Evolutionary conservation across 2,329 filamentous ascomycete species (phyloP).

Genomic region (Corniculantispora saksenae): DNA sequence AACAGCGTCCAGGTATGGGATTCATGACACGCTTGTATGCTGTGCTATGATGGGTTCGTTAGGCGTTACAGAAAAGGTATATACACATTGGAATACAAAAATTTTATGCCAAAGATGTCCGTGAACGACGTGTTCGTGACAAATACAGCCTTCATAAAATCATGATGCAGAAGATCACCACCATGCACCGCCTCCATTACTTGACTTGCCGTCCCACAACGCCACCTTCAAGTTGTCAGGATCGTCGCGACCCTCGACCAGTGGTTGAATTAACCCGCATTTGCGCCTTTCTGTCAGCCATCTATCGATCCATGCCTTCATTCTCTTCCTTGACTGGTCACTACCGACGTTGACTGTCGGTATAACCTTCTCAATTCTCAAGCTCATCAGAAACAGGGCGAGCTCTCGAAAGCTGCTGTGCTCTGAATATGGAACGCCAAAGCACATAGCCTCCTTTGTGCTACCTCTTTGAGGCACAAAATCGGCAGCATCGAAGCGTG

Average conservation of each 20-base stretch:
- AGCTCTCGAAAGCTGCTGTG: constrained; percentile 94
- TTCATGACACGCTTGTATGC: constrained; percentile 11
- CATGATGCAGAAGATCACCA: constrained; percentile 31
- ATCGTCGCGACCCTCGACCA: constrained; percentile 42
- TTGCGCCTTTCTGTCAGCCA: constrained; percentile 61
- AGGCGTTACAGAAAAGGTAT: constrained; percentile 18
- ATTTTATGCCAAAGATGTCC: constrained; percentile 3
- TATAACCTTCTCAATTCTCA: constrained; percentile 86
- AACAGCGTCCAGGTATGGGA: constrained; percentile 1
- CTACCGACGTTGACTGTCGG: constrained; percentile 85
- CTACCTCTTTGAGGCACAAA: constrained; percentile 81
- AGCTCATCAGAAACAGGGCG: constrained; percentile 85
- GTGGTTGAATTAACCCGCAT: constrained; percentile 52
- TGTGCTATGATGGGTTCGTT: constrained; percentile 18
- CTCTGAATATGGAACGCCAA: constrained; percentile 93
- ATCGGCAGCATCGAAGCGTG: constrained; percentile 69
- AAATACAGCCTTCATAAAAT: background rate
- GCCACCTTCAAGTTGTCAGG: constrained; percentile 28
- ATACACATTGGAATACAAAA: constrained; percentile 18
- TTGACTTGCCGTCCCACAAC: constrained; percentile 43
- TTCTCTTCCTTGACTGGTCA: constrained; percentile 56
- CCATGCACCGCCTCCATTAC: constrained; percentile 41
- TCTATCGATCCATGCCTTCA: constrained; percentile 66
- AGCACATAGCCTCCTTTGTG: constrained; percentile 79
- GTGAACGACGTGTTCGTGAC: background rate